phyloP scores from a whole-genome alignment of 1,284 basidiomycete species.

The Leccinum subrobustum region DNA sequence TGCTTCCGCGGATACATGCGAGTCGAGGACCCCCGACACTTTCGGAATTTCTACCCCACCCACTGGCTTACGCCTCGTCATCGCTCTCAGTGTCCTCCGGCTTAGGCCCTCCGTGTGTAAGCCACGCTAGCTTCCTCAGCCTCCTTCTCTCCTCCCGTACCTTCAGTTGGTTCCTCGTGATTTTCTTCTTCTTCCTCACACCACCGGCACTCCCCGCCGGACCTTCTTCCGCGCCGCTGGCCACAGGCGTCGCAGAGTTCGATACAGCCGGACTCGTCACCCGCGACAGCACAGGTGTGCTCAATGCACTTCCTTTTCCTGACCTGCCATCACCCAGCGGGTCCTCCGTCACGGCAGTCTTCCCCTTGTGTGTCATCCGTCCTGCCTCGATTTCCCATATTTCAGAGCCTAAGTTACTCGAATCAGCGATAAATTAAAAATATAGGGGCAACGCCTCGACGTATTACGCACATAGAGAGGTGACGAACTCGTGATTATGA shows the following conservation, averaged over 20 bases:
- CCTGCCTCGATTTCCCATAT: constrained; percentile 84
- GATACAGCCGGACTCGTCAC: constrained; percentile 66
- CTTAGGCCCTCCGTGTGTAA: constrained; percentile 76
- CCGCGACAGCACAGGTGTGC: constrained; percentile 66
- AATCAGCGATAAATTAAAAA: constrained; percentile 18
- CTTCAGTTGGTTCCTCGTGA: constrained; percentile 89
- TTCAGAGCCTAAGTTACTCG: constrained; percentile 58
- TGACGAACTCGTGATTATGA: constrained; percentile 92
- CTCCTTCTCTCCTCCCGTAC: constrained; percentile 82
- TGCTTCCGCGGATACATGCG: constrained; percentile 28
- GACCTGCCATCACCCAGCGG: constrained; percentile 59
- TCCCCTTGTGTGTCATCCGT: constrained; percentile 85
- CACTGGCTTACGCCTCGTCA: constrained; percentile 19
- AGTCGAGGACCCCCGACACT: constrained; percentile 23
- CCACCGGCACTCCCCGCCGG: constrained; percentile 41
- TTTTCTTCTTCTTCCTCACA: constrained; percentile 85
- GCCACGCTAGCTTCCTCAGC: constrained; percentile 80
- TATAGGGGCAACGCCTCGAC: constrained; percentile 9
- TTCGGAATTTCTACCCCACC: neutral
- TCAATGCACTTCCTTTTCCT: constrained; percentile 66
- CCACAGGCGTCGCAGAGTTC: constrained; percentile 64
- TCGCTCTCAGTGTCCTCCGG: constrained; percentile 81
- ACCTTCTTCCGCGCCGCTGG: constrained; percentile 66
- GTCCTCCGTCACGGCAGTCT: constrained; percentile 82
- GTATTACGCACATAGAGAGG: constrained; percentile 71